These are phyloP conservation scores for Cryptococcus jaspeensis DNA, from an alignment of 1,284 basidiomycete species.

Conservation along the genomic window DNA sequence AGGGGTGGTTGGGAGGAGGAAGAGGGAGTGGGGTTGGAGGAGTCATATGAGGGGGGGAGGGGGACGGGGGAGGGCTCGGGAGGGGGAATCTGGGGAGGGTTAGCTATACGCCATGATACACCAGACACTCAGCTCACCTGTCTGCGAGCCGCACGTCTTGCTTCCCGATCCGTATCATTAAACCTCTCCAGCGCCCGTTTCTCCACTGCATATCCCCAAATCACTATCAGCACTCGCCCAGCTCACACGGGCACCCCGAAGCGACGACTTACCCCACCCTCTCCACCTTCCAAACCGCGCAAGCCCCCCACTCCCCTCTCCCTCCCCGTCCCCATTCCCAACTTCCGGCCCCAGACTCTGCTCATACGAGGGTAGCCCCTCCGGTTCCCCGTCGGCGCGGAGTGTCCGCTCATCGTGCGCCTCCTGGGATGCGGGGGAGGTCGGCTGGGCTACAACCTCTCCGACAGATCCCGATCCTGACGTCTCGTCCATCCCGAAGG, in stretches of 20 bases:
- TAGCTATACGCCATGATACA: background rate
- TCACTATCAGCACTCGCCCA: too few species aligned
- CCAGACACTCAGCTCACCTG: background rate
- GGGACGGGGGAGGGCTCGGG: conserved; percentile 4
- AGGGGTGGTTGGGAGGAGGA: too few species aligned
- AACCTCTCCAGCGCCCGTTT: conserved; percentile 6
- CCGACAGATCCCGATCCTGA: too few species aligned
- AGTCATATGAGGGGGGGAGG: conserved; percentile 17
- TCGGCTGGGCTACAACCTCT: too few species aligned
- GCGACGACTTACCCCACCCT: conserved; percentile 11
- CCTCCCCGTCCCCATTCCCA: background rate
- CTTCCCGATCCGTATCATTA: background rate
- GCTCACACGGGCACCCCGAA: too few species aligned
- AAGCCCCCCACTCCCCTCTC: background rate
- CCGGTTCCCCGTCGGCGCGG: background rate
- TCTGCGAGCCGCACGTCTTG: conserved; percentile 1
- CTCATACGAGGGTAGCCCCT: background rate
- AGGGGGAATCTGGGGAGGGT: background rate
- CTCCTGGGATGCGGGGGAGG: too few species aligned
- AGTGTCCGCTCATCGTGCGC: background rate
- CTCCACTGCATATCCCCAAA: background rate
- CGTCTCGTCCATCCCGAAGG: too few species aligned
- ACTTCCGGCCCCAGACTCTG: background rate
- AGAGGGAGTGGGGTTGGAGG: conserved; percentile 3
- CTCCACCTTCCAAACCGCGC: conserved; percentile 10